phyloP scores from a whole-genome alignment of 176 grass and related monocot genomes.

The Paspalum notatum region DNA sequence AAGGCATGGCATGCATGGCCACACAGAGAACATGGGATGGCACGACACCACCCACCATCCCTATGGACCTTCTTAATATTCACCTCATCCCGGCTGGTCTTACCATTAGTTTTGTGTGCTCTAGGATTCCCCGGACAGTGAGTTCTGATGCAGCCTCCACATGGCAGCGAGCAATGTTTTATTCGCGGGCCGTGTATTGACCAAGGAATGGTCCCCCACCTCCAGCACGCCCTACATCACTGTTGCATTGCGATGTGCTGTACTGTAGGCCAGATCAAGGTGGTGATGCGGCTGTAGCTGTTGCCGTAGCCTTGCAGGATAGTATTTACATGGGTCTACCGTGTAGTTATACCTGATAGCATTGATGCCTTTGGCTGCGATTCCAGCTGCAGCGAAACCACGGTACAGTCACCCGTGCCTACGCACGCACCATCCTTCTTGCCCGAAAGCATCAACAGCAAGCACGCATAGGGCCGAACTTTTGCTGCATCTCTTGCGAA shows the following conservation, averaged over 20 bases:
- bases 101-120: constrained; percentile 8
- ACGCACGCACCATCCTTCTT: not conserved
- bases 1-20: too few relatives aligned
- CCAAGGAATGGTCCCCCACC: constrained; percentile 39
- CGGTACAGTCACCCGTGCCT: not conserved
- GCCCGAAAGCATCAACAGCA: not conserved
- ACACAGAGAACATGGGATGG: too few relatives aligned
- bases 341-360: not conserved
- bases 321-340: not conserved
- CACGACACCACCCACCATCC: too few relatives aligned
- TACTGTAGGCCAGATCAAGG: not conserved
- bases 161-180: constrained; percentile 32
- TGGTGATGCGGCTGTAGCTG: constrained; percentile 3
- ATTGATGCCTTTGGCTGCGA: constrained; percentile 15
- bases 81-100: not conserved
- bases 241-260: constrained; percentile 24
- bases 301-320: not conserved
- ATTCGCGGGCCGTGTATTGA: constrained; percentile 38
- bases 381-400: constrained; percentile 17
- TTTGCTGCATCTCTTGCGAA: not conserved
- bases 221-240: not conserved
- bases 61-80: not conserved
- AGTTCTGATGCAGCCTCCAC: constrained; percentile 47
- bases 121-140: constrained; percentile 27
- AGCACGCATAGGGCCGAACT: not conserved